These are phyloP conservation scores for Fusarium sp. DNA, from an alignment of 2,329 filamentous ascomycete genomes.

Conservation along the genomic window DNA sequence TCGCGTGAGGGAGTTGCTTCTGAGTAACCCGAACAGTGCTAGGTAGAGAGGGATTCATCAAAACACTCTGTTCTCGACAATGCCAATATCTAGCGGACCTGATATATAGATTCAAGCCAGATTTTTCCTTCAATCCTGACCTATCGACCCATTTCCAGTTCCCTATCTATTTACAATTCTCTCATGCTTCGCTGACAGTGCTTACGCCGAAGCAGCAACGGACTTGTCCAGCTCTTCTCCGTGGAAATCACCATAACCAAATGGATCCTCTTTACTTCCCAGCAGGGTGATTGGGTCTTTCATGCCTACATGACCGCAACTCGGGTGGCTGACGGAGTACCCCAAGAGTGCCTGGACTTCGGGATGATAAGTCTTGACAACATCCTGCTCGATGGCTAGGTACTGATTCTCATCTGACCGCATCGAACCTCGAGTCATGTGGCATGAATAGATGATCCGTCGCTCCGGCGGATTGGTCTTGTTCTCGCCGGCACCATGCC, in stretches of 20 bases:
- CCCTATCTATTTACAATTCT: not conserved
- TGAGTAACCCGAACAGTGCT: not conserved
- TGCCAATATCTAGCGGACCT: no score
- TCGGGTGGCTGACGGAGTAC: conserved; percentile 13
- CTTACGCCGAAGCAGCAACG: no score
- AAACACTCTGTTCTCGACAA: no score
- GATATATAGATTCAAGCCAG: no score
- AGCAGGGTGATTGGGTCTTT: conserved; percentile 14
- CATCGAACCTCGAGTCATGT: conserved; percentile 7
- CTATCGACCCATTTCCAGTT: no score
- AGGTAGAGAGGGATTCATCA: no score
- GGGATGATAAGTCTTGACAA: conserved; percentile 2
- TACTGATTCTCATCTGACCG: conserved; percentile 16
- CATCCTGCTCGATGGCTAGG: not conserved
- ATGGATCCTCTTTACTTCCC: conserved; percentile 15
- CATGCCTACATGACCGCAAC: conserved; percentile 10
- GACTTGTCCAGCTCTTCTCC: not conserved
- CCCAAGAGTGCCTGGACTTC: conserved; percentile 18
- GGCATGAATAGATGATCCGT: conserved; percentile 15
- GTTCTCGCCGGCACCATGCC: conserved; percentile 18
- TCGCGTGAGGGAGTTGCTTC: not conserved
- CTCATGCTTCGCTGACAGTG: not conserved
- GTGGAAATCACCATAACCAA: conserved; percentile 4
- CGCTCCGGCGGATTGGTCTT: not conserved
- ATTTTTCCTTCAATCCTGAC: no score